Base-by-base conservation (phyloP, 1,139 yeast genomes). In the Meyerozyma elateridarum region DNA sequence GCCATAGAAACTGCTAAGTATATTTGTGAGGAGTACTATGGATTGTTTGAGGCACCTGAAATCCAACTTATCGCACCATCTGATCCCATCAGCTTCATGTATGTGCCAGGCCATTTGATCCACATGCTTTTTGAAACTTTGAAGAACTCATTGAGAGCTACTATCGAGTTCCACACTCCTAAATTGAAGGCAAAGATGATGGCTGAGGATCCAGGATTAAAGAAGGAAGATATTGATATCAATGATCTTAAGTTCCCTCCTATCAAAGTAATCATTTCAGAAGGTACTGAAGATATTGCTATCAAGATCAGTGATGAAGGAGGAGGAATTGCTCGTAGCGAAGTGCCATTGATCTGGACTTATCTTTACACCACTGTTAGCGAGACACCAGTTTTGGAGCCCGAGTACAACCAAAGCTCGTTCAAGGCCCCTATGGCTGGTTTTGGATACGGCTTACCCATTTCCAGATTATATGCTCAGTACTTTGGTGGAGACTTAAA, bases 351-450 rank as follows among this genome's bases (percentile, higher is more conserved):
- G 40, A 85, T 87, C 30, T 87, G 95, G 96, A 85, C 95, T 0
- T 87, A 87, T 52, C 71, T 88, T 56, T 87, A 87, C 58, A 87
- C 96, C 5, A 85, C 96, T 0, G 95, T 89, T 32, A 76, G 78
- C 47, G 74, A 79, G 39, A 76, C 85, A 7, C 91, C 91, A 1
- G 71, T 67, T 15, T 59, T 82, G 34, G 89, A 82, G 37, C 72
- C 79, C 0, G 83, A 76, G 37, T 58, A 57, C 38, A 63, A 57
- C 39, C 72, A 66, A 44, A 64, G 74, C 19, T 79, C 79, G 36
- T 80, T 79, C 57, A 77, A 76, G 54, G 95, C 95, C 1, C 96
- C 96, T 35, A 82, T 87, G 85, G 95, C 95, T 30, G 96, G 96
- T 0, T 83, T 84, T 47, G 96, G 96, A 24, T 89, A 87, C 50